Conservation (phyloP, 345 rosid genomes). For the Toxicodendron radicans region DNA sequence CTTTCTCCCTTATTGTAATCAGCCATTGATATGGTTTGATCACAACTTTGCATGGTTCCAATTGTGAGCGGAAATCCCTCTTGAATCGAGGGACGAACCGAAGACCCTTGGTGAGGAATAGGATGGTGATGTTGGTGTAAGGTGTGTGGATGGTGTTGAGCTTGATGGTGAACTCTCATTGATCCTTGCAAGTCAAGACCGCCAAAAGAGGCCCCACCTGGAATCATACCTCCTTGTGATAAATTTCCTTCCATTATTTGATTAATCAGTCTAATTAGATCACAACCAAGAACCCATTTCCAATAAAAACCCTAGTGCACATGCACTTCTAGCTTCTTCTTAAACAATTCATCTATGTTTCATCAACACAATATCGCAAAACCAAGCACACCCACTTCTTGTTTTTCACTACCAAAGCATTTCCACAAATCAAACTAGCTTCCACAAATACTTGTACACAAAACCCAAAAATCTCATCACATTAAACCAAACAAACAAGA, state of each 20-base stretch:
- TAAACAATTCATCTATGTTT: conserved; percentile 1
- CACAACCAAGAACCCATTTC: conserved; percentile 19
- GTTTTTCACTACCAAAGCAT: conserved; percentile 10
- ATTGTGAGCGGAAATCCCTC: conserved; percentile 73
- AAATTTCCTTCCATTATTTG: conserved; percentile 66
- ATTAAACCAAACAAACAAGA: conserved; percentile 21
- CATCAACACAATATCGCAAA: conserved; percentile 9
- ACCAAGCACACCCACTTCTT: conserved; percentile 19
- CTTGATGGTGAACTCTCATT: conserved; percentile 54
- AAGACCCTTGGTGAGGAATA: conserved; percentile 45
- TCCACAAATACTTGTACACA: neutral
- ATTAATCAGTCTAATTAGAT: conserved; percentile 10
- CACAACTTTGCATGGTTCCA: conserved; percentile 61
- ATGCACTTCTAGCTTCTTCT: neutral
- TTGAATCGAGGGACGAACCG: conserved; percentile 40
- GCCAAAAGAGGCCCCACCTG: conserved; percentile 61
- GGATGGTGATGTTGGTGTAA: conserved; percentile 58
- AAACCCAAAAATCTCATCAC: conserved; percentile 5
- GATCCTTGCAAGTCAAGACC: conserved; percentile 78
- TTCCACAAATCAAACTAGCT: neutral
- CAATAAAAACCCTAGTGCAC: conserved; percentile 19
- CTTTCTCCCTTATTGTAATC: conserved; percentile 61
- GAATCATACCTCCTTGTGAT: conserved; percentile 66
- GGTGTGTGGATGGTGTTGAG: conserved; percentile 43
- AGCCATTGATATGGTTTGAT: conserved; percentile 42